Evolutionary conservation across 2,329 filamentous ascomycete species (phyloP).

Genomic region (Colletotrichum sp.): DNA sequence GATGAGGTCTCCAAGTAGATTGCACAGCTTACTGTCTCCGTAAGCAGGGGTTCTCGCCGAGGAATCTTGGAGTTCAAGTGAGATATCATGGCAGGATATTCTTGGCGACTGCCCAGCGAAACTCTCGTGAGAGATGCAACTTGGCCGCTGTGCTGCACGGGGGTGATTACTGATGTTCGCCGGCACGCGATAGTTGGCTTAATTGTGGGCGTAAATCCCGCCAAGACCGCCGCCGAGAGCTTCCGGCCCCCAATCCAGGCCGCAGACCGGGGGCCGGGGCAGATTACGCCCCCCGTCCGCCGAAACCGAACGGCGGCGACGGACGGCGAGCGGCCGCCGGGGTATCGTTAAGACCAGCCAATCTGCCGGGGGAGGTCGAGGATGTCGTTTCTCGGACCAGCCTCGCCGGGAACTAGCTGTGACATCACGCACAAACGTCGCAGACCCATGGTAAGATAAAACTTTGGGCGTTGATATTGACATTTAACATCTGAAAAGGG

Average conservation of each 20-base stretch:
- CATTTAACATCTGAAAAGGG: not conserved
- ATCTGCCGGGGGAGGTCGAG: too few relatives aligned
- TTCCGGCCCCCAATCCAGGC: not conserved
- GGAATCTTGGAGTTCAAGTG: not conserved
- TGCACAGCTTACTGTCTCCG: not conserved
- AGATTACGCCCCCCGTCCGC: not conserved
- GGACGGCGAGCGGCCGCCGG: not conserved
- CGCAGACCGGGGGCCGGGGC: not conserved
- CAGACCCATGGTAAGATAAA: not conserved
- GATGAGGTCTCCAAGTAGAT: not conserved
- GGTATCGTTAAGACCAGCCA: not conserved
- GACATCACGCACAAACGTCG: not conserved
- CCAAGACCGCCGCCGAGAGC: not conserved
- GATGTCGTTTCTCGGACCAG: not conserved
- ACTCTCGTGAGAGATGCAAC: rapidly evolving
- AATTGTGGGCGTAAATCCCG: rapidly evolving
- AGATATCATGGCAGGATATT: not conserved
- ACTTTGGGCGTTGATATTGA: not conserved
- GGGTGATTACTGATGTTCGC: not conserved
- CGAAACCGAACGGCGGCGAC: not conserved
- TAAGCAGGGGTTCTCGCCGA: not conserved
- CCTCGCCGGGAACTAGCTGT: not conserved
- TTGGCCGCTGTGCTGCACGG: not conserved
- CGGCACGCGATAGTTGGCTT: not conserved
- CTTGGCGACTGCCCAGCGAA: not conserved